Evolutionary conservation across 2,329 filamentous ascomycete species (phyloP).

Genomic region (Aspergillus sp.): DNA sequence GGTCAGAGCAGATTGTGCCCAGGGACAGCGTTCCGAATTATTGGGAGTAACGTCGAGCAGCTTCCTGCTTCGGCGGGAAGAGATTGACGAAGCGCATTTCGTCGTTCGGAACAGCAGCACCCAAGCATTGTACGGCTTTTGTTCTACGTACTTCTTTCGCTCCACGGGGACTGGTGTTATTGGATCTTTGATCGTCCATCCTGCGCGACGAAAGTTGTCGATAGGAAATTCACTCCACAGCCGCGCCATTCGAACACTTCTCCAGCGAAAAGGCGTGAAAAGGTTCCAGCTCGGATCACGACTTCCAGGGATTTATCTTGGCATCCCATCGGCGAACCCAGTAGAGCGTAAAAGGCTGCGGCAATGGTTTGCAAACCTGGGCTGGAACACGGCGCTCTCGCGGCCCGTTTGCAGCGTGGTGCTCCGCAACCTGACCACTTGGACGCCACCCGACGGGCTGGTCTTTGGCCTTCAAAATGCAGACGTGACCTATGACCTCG

Average conservation of each 20-base stretch:
- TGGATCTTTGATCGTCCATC: slow-evolving; percentile 87
- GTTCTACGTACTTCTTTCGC: slow-evolving; percentile 79
- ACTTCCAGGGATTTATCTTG: slow-evolving; percentile 82
- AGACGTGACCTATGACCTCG: slow-evolving; percentile 77
- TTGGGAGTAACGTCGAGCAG: slow-evolving; percentile 69
- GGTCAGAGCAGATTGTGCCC: slow-evolving; percentile 63
- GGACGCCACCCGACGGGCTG: slow-evolving; percentile 76
- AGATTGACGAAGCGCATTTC: slow-evolving; percentile 80
- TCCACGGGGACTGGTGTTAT: slow-evolving; percentile 72
- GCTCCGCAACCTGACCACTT: slow-evolving; percentile 70
- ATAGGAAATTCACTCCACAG: slow-evolving; percentile 89
- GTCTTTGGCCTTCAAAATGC: slow-evolving; percentile 71
- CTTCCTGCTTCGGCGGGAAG: slow-evolving; percentile 71
- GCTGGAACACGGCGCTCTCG: slow-evolving; percentile 75
- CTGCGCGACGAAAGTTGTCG: slow-evolving; percentile 78
- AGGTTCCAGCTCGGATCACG: slow-evolving; percentile 79
- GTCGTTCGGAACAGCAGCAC: slow-evolving; percentile 94
- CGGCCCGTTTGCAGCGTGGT: slow-evolving; percentile 70
- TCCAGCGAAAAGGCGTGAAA: slow-evolving; percentile 71
- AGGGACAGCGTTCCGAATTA: slow-evolving; percentile 69
- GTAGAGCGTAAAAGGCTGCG: slow-evolving; percentile 62
- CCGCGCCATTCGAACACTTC: slow-evolving; percentile 74
- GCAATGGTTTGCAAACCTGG: slow-evolving; percentile 86
- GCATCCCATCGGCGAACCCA: slow-evolving; percentile 71
- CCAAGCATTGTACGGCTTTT: slow-evolving; percentile 86